Conservation (phyloP, 1,284 basidiomycete species). For the Binderoboletus segoi region DNA sequence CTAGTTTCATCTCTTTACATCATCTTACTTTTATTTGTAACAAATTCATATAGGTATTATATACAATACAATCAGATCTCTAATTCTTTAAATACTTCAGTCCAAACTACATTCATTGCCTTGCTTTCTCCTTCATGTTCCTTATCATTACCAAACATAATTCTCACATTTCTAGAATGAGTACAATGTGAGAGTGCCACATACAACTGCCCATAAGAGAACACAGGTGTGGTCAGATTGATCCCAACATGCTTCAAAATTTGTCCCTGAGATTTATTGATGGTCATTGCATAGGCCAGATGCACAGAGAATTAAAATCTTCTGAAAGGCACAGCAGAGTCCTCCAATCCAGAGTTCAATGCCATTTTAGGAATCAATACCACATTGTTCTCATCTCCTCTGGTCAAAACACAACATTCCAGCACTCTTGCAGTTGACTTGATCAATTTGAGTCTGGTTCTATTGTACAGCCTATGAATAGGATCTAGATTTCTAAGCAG, state of each 20-base stretch:
- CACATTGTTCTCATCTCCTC: neutral
- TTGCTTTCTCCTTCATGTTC: too few species aligned
- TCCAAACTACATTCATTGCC: too few species aligned
- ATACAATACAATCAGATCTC: too few species aligned
- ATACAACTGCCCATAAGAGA: slow-evolving; percentile 19
- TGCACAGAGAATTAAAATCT: slow-evolving; percentile 35
- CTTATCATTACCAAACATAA: too few species aligned
- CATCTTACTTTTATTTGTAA: too few species aligned
- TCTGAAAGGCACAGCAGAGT: neutral
- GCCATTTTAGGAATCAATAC: neutral
- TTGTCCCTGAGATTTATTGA: slow-evolving; percentile 45
- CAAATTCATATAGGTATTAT: too few species aligned
- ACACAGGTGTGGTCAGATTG: neutral
- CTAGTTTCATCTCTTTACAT: too few species aligned
- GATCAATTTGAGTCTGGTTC: neutral
- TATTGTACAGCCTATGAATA: neutral
- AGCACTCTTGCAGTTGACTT: neutral
- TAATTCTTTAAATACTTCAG: too few species aligned
- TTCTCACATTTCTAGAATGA: slow-evolving; percentile 6
- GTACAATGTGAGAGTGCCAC: slow-evolving; percentile 11
- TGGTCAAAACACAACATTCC: too few species aligned
- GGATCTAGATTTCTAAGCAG: slow-evolving; percentile 40
- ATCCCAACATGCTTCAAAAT: slow-evolving; percentile 18
- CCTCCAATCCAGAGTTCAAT: neutral
- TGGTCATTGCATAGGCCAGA: slow-evolving; percentile 39